Evolutionary conservation across 768 basidiomycete species (phyloP), one percentile per base, ranked within the genome.

Genomic region (Kwoniella pini): DNA sequence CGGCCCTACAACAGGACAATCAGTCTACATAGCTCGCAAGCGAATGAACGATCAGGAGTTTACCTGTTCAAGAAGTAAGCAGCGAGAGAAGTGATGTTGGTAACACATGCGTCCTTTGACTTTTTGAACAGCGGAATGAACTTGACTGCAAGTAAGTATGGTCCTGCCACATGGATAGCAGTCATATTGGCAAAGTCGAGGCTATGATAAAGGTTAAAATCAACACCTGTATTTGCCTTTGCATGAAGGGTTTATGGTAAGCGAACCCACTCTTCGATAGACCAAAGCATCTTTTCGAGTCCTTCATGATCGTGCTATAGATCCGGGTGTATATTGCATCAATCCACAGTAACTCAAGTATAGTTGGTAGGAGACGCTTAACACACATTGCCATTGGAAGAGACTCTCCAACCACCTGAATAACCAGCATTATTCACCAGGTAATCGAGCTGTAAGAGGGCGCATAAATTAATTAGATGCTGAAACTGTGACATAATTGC

Each of bases 351-450:
- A 7, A 36, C 15, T 36, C 7, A 36, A 7, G 33, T 7, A 7
- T 36, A 7, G 33, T 15, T 7, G 15, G 33, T 15, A 36, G 33
- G 33, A 36, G 33, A 15, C 15, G 33, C 33, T 36, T 3, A 19
- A 46, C 31, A 12, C 11, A 48, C 42, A 24, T 53, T 40, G 26
- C 36, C 59, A 30, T 27, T 15, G 1, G 54, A 42, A n/a, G 53
- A 45, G 50, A 60, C 55, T 53, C 62, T 67, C 68, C 75, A 77
- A 21, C 61, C 63, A 21, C 40, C 57, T 0, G 65, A 67, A 51
- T 64, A 67, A 2, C 75, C 75, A 40, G 75, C 75, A 49, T 72
- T 72, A 61, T 77, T 77, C 62, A 77, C 65, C 22, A 74, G 60
- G 19, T 61, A 62, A 42, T 74, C 75, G 50, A 73, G 61, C 71